Evolutionary conservation across 2,329 filamentous ascomycete species (phyloP).

Genomic region (Aureobasidium melanogenum): DNA sequence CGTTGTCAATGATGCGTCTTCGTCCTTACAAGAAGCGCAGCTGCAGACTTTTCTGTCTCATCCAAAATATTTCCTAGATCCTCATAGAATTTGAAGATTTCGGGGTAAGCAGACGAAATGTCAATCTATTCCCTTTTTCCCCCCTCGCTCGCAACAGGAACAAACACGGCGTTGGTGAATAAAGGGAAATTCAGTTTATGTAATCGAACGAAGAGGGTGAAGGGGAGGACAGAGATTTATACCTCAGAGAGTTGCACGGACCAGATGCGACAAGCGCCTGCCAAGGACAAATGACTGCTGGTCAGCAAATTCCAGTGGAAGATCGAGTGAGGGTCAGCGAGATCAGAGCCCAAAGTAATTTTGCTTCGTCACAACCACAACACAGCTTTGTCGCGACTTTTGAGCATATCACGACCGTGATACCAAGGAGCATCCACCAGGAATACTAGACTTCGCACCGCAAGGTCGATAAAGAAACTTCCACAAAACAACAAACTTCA

Average conservation of each 20-base stretch:
- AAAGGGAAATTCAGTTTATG: not conserved
- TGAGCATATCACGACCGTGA: not conserved
- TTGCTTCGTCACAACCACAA: constrained; percentile 1
- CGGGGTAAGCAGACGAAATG: constrained; percentile 18
- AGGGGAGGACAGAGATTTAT: constrained; percentile 9
- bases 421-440: not conserved
- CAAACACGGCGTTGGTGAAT: not conserved
- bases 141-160: constrained; percentile 9
- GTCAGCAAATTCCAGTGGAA: constrained; percentile 4
- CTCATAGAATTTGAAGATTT: constrained; percentile 8
- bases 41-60: not conserved
- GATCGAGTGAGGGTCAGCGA: not conserved
- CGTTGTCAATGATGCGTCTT: not conserved
- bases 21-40: not conserved
- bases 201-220: constrained; percentile 12
- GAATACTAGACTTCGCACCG: not conserved
- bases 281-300: constrained; percentile 2
- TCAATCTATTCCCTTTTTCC: constrained; percentile 16
- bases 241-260: not conserved
- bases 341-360: not conserved
- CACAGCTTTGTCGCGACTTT: not conserved
- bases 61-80: not conserved
- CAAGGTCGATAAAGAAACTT: not conserved
- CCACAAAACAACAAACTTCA: constrained; percentile 12
- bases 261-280: not conserved